Base-by-base conservation (phyloP, 257 asterid species). In the Solanum sitiens region DNA sequence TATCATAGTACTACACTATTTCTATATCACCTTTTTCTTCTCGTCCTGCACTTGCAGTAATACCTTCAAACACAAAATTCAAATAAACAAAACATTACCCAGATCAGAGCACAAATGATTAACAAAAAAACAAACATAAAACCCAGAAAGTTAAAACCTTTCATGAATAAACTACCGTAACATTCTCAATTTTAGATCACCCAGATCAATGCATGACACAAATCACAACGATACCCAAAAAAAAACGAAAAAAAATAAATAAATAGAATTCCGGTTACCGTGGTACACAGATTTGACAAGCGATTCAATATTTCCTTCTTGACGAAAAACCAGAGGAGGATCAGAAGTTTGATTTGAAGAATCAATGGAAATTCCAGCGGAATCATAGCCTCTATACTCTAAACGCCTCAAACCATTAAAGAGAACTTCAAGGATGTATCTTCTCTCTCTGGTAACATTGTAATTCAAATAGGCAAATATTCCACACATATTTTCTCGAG, bases 351-450 rank as follows among this genome's bases (percentile, higher is more conserved):
- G 88, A 90, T 76, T 44, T 40, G 90, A 42, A 42, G 83, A 86
- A 86, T 91, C 96, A 67, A 95, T 93, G 75, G 95, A 88, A 71
- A 97, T 89, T 27, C 99, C 99, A 65, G 99, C 93, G 67, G 99
- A 97, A 94, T 97, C 99, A 44, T 97, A 97, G 71, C 99, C 99
- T 88, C 99, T 90, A 86, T 97, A 97, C 95, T 97, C 99, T 94
- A 97, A 89, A 30, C 99, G 98, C 9, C 99, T 92, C 85, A 96
- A 94, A 32, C 98, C 98, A 88, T 94, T 93, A 89, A 94, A 97
- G 10, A 97, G 90, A 12, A 97, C 95, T 89, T 95, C 98, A 71
- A 97, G 80, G 35, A 97, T 94, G 91, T 95, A 95, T 79, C 98
- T 93, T 23, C 99, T 91, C 88, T 96, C 98, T 86, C 95, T 90